phyloP scores from a whole-genome alignment of 2,329 filamentous ascomycete species.

The Colletotrichum sp. region DNA sequence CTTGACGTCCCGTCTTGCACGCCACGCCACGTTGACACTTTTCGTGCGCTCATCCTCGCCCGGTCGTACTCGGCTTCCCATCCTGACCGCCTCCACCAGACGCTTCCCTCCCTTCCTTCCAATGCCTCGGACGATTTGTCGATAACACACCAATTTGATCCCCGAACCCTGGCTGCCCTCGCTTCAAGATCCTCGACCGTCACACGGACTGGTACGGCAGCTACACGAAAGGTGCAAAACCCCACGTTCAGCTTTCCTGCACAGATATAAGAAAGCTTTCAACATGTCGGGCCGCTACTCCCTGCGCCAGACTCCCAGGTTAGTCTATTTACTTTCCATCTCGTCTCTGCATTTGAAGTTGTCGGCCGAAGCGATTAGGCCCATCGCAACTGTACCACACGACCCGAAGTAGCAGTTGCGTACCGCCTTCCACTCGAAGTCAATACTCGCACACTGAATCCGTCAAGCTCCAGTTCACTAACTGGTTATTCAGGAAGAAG shows the following conservation, averaged over 20 bases:
- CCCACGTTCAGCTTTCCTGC: conserved; percentile 1
- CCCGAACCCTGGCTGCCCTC: not conserved
- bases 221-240: conserved; percentile 22
- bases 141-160: not conserved
- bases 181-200: not conserved
- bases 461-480: not conserved
- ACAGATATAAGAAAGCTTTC: conserved; percentile 10
- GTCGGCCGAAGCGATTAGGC: conserved; percentile 5
- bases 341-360: not conserved
- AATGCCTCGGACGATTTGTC: not conserved
- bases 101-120: not conserved
- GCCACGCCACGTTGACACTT: not conserved
- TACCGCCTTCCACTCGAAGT: not conserved
- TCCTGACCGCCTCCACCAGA: not conserved
- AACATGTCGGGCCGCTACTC: conserved; percentile 43
- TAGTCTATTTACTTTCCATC: conserved; percentile 10
- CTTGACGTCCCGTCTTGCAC: conserved; percentile 1
- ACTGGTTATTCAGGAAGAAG: conserved; percentile 53
- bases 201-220: conserved; percentile 4
- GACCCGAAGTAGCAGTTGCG: not conserved
- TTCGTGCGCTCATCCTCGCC: not conserved
- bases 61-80: conserved; percentile 12
- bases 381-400: not conserved
- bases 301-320: conserved; percentile 42
- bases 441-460: not conserved